Base-by-base conservation (phyloP, 2,329 filamentous ascomycete genomes). In the Fulvia fulva region DNA sequence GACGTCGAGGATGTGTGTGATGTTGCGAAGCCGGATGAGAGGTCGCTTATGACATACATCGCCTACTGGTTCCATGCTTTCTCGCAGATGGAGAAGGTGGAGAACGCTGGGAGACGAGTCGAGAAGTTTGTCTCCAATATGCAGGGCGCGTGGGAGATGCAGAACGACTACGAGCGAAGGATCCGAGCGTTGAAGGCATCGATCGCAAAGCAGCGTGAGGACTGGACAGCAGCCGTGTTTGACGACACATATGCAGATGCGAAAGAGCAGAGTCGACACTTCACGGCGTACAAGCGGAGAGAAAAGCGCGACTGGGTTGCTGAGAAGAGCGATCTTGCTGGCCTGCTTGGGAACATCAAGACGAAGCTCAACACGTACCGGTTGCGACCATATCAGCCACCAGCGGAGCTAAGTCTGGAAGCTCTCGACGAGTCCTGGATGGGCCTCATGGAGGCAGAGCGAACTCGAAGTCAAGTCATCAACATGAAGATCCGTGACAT, bases 61-160 rank as follows among this genome's bases (percentile, higher is more conserved):
- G 94, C 94, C 64, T 99, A 99, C 80, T 99, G 94, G 94, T 99
- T 99, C 82, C 94, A 99, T 73, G 94, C 94, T 67, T 99, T 99
- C 74, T 97, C 93, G 28, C 93, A 97, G 71, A 95, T 99, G 87
- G 94, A 99, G 77, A 89, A 93, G 73, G 94, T 99, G 8, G 94
- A 99, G 76, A 99, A 99, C 72, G 94, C 94, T 3, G 94, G 94
- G 5, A 85, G 94, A 61, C 85, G 94, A 66, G 94, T 99, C 5
- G 94, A 99, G 78, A 99, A 99, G 76, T 99, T 99, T 70, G 90
- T 99, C 67, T 91, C 90, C 72, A 97, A 94, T 74, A 97, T 99
- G 94, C 91, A 97, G 72, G 94, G 94, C 22, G 93, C 94, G 8
- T 99, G 94, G 94, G 93, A 97, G 76, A 99, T 99, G 94, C 92